These are phyloP conservation scores for Artemisia annua DNA, from an alignment of 129 eudicot genomes.

Conservation along the genomic window DNA sequence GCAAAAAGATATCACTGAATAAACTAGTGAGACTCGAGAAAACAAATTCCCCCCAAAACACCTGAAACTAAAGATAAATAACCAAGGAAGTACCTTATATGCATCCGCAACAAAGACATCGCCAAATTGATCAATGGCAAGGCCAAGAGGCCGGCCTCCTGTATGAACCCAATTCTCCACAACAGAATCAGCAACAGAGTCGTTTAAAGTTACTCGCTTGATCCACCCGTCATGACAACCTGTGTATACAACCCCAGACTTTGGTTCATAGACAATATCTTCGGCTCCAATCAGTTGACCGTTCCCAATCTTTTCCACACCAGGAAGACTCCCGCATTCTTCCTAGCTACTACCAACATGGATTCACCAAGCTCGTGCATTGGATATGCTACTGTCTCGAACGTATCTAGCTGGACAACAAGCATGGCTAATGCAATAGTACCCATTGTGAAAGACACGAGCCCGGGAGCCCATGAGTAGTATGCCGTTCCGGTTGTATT, in stretches of 20 bases:
- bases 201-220: slow-evolving; percentile 49
- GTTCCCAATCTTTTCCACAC: slow-evolving; percentile 50
- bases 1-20: too few species aligned
- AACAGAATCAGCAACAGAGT: slow-evolving; percentile 27
- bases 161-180: slow-evolving; percentile 78
- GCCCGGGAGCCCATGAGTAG: slow-evolving; percentile 13
- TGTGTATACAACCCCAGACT: slow-evolving; percentile 47
- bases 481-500: neutral
- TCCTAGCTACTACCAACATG: slow-evolving; percentile 23
- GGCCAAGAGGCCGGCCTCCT: slow-evolving; percentile 82
- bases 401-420: slow-evolving; percentile 47
- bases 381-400: slow-evolving; percentile 59
- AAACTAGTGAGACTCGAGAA: too few species aligned
- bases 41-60: neutral
- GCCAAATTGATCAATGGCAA: slow-evolving; percentile 43
- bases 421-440: slow-evolving; percentile 5
- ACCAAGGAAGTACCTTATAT: slow-evolving; percentile 40
- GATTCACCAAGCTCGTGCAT: slow-evolving; percentile 31
- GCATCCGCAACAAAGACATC: slow-evolving; percentile 66
- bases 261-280: slow-evolving; percentile 57
- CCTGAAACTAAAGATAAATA: neutral
- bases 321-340: slow-evolving; percentile 45
- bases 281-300: slow-evolving; percentile 62
- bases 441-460: slow-evolving; percentile 5
- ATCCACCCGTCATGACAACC: slow-evolving; percentile 85